A percentile compares a stretch with the other conserved stretches of the same genome.
These are phyloP conservation scores for Austropuccinia psidii DNA, from an alignment of 1,284 basidiomycete genomes.

Conservation along the genomic window DNA sequence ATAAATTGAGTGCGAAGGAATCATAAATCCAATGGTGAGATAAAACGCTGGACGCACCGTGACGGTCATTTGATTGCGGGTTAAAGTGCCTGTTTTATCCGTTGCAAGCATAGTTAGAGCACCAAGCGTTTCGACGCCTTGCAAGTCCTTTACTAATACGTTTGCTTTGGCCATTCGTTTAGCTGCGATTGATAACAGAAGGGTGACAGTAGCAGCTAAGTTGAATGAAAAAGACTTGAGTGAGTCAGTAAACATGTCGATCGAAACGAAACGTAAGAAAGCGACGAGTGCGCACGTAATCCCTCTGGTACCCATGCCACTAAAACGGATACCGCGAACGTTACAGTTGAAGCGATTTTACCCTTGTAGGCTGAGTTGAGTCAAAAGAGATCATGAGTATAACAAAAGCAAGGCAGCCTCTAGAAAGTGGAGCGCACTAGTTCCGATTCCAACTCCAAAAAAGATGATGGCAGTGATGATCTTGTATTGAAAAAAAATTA, in stretches of 20 bases:
- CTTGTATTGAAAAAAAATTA: not conserved
- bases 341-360: slow-evolving; percentile 57
- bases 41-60: slow-evolving; percentile 33
- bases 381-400: not conserved
- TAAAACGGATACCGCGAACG: slow-evolving; percentile 62
- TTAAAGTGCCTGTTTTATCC: slow-evolving; percentile 68
- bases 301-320: slow-evolving; percentile 63
- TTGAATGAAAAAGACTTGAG: not conserved
- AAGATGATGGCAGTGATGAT: slow-evolving; percentile 59
- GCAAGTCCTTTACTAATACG: slow-evolving; percentile 62
- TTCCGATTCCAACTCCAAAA: slow-evolving; percentile 60
- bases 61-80: slow-evolving; percentile 65
- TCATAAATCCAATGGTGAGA: slow-evolving; percentile 51
- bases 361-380: slow-evolving; percentile 55
- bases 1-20: slow-evolving; percentile 57
- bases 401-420: not conserved
- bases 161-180: slow-evolving; percentile 65
- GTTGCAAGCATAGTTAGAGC: slow-evolving; percentile 57
- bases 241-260: slow-evolving; percentile 51
- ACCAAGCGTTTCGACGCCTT: slow-evolving; percentile 63
- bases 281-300: slow-evolving; percentile 13
- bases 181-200: slow-evolving; percentile 62
- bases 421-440: not conserved
- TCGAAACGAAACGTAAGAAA: slow-evolving; percentile 32
- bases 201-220: slow-evolving; percentile 58